Base-by-base conservation (phyloP, 1,284 basidiomycete genomes). In the Porphyrellus sp. region DNA sequence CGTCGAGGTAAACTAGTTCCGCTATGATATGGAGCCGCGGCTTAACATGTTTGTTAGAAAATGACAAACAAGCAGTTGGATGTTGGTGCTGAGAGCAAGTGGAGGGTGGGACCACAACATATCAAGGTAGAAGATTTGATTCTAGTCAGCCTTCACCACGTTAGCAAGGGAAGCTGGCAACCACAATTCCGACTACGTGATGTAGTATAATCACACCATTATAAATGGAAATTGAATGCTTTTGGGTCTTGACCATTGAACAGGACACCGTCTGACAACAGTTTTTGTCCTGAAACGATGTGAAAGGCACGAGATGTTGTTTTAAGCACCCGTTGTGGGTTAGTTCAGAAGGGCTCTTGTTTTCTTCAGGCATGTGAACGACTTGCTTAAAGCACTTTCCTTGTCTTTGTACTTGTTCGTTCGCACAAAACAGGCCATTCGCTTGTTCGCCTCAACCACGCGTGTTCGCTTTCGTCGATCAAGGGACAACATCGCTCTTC, bases 111-210 rank as follows among this genome's bases (percentile, higher is more conserved):
- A 5, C 54, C 64, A 5, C 68, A 64, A 11, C 63, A 75, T 58
- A 83, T 88, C 67, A 75, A 70, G 42, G 67, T 85, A 20, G 81
- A 83, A 50, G 80, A 89, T 64, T 68, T 89, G 46, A 69, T 83
- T 47, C 76, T 89, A 42, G 80, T 89, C 63, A 83, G 83, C 59
- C 77, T 88, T 46, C 83, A 87, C 70, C 86, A 89, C 59, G 85
- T 88, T 48, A 86, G 82, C 21, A 79, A 84, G 72, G 86, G 86
- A 25, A 83, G 79, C 57, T 89, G 86, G 86, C 86, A 88, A 61
- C 85, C 83, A 27, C 84, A 86, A 46, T 68, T 87, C 35, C 77
- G 82, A 59, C 72, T 87, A 33, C 47, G 24, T 35, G 39, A 47
- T 15, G 28, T 51, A 24, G 13, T 18, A 25, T 34, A 37, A 48